A percentile compares a stretch with the other conserved stretches of the same genome.
These are phyloP conservation scores for Penicillium sp. DNA, from an alignment of 2,329 filamentous ascomycete genomes.

Conservation along the genomic window DNA sequence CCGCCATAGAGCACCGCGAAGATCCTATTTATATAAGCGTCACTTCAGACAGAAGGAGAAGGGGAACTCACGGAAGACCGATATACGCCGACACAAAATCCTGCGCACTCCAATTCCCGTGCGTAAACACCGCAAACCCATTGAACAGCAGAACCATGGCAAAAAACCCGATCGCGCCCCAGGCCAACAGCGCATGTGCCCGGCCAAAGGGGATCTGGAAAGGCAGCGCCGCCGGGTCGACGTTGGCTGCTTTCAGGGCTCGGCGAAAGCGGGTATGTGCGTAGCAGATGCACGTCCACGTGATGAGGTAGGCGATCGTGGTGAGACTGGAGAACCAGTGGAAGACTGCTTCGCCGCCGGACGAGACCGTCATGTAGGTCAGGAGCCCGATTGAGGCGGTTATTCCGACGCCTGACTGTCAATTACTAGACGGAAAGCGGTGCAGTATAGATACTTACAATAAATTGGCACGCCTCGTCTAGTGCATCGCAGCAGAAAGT, in stretches of 20 bases:
- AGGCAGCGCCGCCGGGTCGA: not conserved
- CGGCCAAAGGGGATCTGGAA: not conserved
- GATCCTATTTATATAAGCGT: not conserved
- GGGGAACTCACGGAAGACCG: not conserved
- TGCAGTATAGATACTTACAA: not conserved
- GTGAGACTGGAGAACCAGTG: conserved; percentile 1
- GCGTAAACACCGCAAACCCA: not conserved
- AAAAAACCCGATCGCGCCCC: not conserved
- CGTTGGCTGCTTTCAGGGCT: not conserved
- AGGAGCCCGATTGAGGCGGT: conserved; percentile 32
- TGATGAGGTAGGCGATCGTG: not conserved
- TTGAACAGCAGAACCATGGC: not conserved
- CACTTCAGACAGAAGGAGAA: not conserved
- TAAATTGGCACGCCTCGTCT: conserved; percentile 48
- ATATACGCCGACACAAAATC: not conserved
- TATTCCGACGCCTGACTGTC: not conserved
- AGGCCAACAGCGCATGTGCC: not conserved
- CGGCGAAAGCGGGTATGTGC: not conserved
- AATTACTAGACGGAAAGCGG: not conserved
- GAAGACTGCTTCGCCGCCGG: conserved; percentile 58
- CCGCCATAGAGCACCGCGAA: not conserved
- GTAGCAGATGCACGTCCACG: not conserved
- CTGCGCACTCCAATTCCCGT: not conserved
- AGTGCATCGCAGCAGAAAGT: conserved; percentile 59
- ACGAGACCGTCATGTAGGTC: conserved; percentile 60